Conservation (phyloP, 2,329 filamentous ascomycete species). For the Aurifilum marmelostoma region DNA sequence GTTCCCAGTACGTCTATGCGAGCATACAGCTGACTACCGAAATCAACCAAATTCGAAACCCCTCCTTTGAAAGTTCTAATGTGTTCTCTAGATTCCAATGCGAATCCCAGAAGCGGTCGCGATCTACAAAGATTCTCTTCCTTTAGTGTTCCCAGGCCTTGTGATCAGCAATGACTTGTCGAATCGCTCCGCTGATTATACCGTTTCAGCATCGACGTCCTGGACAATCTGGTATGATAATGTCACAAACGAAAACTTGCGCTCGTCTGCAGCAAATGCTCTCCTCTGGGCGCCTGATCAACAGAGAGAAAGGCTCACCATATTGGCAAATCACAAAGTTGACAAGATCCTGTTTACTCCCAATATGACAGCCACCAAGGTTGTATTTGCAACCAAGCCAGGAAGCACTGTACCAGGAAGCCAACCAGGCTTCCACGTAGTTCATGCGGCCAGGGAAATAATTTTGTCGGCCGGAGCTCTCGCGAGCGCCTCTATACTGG, state of each 20-base stretch:
- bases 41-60: not conserved
- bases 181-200: constrained; percentile 28
- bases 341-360: constrained; percentile 23
- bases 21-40: not conserved
- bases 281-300: constrained; percentile 25
- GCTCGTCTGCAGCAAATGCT: constrained; percentile 33
- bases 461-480: constrained; percentile 27
- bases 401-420: constrained; percentile 8
- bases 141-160: constrained; percentile 31
- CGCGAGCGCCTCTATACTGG: constrained; percentile 21
- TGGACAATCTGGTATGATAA: constrained; percentile 35
- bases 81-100: constrained; percentile 29
- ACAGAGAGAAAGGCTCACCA: constrained; percentile 17
- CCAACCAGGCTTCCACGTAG: not conserved
- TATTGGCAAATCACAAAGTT: constrained; percentile 27
- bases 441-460: constrained; percentile 16
- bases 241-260: constrained; percentile 25
- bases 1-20: constrained; percentile 30
- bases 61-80: not conserved
- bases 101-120: constrained; percentile 32
- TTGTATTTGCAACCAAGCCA: constrained; percentile 10
- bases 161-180: constrained; percentile 33
- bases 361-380: constrained; percentile 1
- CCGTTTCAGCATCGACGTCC: constrained; percentile 34
- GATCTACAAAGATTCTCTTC: constrained; percentile 33